phyloP scores from a whole-genome alignment of 176 grass and related monocot genomes.

The Elymus sibiricus region DNA sequence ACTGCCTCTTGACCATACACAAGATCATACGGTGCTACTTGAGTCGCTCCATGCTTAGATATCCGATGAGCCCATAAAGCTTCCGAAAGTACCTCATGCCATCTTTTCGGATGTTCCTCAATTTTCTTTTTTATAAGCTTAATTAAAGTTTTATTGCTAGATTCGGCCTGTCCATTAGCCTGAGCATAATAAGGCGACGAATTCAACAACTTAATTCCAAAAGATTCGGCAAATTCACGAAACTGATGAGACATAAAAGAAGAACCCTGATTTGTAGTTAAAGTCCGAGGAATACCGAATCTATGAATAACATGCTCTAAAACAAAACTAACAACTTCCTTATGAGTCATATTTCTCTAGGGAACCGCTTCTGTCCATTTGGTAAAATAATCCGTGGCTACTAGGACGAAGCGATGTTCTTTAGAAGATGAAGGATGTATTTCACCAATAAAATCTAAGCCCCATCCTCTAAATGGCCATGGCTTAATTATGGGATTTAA shows the following conservation, averaged over 20 bases:
- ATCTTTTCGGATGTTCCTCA: not conserved
- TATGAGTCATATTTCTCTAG: not conserved
- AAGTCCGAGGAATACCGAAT: not conserved
- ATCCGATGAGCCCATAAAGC: conserved; percentile 30
- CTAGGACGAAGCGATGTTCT: not conserved
- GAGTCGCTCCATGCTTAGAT: not conserved
- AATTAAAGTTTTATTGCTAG: not conserved
- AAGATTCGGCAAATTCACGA: no score
- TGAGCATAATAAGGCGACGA: no score
- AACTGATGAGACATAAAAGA: no score
- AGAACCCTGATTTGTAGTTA: not conserved
- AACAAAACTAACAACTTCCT: not conserved
- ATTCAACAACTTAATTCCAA: no score
- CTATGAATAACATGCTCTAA: not conserved
- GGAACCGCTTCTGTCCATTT: not conserved
- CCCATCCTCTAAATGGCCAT: no score
- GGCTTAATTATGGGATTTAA: no score
- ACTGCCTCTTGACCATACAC: not conserved
- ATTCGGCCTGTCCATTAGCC: no score
- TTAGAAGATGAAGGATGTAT: no score
- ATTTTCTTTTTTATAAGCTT: conserved; percentile 14
- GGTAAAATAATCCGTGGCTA: not conserved
- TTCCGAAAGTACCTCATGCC: conserved; percentile 19
- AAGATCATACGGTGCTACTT: not conserved
- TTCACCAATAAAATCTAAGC: no score